Conservation (phyloP, 441 rosid genomes). For the California macrophylla region DNA sequence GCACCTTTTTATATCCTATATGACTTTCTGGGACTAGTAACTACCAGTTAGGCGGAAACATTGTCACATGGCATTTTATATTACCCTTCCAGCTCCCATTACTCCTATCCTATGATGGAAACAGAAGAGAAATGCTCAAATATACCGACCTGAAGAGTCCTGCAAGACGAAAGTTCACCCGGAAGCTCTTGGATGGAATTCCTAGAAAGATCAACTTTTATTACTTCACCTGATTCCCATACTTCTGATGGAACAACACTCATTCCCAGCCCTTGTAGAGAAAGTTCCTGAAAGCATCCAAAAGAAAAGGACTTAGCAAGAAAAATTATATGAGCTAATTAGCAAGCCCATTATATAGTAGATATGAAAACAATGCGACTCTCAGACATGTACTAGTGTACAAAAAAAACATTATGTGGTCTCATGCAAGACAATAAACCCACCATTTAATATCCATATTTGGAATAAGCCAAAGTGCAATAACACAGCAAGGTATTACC, state of each 20-base stretch:
- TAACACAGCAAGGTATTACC: neutral
- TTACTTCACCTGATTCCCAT: slow-evolving; percentile 66
- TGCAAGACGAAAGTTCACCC: slow-evolving; percentile 56
- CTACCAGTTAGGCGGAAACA: neutral
- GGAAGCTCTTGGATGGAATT: slow-evolving; percentile 78
- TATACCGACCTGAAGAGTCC: slow-evolving; percentile 52
- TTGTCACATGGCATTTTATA: neutral
- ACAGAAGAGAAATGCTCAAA: neutral
- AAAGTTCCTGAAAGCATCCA: slow-evolving; percentile 53
- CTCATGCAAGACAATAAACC: neutral
- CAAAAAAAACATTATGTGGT: neutral
- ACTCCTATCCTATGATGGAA: neutral
- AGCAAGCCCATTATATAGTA: slow-evolving; percentile 1
- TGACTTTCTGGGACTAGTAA: neutral
- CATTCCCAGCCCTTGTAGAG: slow-evolving; percentile 60
- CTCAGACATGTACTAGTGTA: neutral
- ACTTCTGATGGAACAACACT: slow-evolving; percentile 67
- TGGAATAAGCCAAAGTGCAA: neutral
- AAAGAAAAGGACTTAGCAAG: neutral
- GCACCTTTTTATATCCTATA: neutral
- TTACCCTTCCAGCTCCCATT: neutral
- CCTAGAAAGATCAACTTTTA: slow-evolving; percentile 67
- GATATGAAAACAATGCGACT: neutral
- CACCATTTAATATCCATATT: neutral
- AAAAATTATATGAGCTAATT: neutral